Percentiles rank a stretch among this genome's conserved stretches.
phyloP scores from a whole-genome alignment of 495 filamentous ascomycete genomes.

The Articulospora tetracladia region DNA sequence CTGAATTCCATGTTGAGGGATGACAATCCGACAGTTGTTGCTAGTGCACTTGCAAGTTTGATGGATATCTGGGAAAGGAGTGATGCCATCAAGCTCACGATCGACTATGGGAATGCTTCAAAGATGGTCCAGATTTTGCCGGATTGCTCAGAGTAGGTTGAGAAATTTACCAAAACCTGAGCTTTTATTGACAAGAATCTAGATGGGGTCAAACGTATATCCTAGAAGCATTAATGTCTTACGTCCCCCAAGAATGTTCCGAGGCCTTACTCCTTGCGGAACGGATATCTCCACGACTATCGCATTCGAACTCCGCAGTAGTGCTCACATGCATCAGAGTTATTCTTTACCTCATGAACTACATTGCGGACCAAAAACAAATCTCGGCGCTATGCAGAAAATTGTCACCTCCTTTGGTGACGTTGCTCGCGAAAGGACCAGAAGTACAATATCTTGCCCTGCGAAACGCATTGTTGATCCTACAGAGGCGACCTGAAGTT shows the following conservation, averaged over 20 bases:
- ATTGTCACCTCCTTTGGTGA: conserved; percentile 92
- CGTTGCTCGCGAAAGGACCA: conserved; percentile 89
- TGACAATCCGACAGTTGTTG: conserved; percentile 95
- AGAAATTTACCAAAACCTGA: not conserved
- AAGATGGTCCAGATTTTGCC: conserved; percentile 96
- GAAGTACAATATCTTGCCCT: conserved; percentile 97
- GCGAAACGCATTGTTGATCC: conserved; percentile 88
- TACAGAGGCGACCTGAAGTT: conserved; percentile 91
- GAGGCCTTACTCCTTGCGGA: conserved; percentile 91
- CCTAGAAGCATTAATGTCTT: conserved; percentile 95
- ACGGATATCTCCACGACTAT: conserved; percentile 87
- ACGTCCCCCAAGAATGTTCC: conserved; percentile 85
- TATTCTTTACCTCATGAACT: conserved; percentile 98
- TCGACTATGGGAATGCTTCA: conserved; percentile 94
- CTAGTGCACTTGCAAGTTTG: conserved; percentile 84
- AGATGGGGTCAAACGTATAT: conserved; percentile 99
- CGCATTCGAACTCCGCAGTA: conserved; percentile 94
- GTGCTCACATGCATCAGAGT: conserved; percentile 95
- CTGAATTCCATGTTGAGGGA: conserved; percentile 88
- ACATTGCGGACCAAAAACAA: conserved; percentile 91
- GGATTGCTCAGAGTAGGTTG: conserved; percentile 90
- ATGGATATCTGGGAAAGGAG: conserved; percentile 99
- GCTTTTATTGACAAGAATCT: not conserved
- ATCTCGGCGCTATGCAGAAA: conserved; percentile 87
- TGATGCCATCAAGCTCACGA: conserved; percentile 95